These are phyloP conservation scores for Roridomyces roridus DNA, from an alignment of 768 basidiomycete species.

Conservation along the genomic window DNA sequence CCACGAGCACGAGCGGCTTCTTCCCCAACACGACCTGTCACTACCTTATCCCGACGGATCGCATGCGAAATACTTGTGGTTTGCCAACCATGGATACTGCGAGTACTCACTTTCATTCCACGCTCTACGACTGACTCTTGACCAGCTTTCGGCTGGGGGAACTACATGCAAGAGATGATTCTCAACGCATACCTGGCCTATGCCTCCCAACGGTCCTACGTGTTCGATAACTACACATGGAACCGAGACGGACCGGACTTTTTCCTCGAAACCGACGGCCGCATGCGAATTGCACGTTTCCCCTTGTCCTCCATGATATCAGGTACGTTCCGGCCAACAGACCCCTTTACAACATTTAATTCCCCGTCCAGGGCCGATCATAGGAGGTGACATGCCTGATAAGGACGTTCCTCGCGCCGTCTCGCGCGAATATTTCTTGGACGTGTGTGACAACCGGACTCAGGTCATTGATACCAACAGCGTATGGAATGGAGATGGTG, in stretches of 20 bases:
- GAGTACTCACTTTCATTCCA: constrained; percentile 43
- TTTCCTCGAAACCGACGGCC: constrained; percentile 50
- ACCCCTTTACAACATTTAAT: neutral
- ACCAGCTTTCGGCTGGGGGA: constrained; percentile 65
- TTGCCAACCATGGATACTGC: constrained; percentile 52
- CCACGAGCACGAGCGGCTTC: constrained; percentile 46
- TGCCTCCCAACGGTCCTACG: constrained; percentile 54
- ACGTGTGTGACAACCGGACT: constrained; percentile 52
- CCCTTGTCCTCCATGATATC: constrained; percentile 60
- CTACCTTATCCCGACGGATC: constrained; percentile 47
- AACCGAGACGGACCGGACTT: constrained; percentile 46
- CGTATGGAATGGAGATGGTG: too few species aligned
- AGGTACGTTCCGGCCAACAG: constrained; percentile 40
- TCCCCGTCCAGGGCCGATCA: constrained; percentile 30
- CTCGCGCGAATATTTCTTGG: constrained; percentile 48
- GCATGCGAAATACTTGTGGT: constrained; percentile 52
- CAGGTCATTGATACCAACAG: constrained; percentile 1
- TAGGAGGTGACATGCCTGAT: constrained; percentile 26
- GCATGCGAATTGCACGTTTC: constrained; percentile 58
- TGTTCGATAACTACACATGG: constrained; percentile 69
- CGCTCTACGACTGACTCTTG: constrained; percentile 15
- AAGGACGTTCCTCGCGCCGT: constrained; percentile 52
- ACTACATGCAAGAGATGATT: constrained; percentile 63
- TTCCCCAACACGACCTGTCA: constrained; percentile 52
- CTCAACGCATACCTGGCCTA: constrained; percentile 57